A percentile compares a stretch with the other conserved stretches of the same genome.
These are phyloP conservation scores for Gossypium thurberi DNA, from an alignment of 345 rosid species.

Conservation along the genomic window DNA sequence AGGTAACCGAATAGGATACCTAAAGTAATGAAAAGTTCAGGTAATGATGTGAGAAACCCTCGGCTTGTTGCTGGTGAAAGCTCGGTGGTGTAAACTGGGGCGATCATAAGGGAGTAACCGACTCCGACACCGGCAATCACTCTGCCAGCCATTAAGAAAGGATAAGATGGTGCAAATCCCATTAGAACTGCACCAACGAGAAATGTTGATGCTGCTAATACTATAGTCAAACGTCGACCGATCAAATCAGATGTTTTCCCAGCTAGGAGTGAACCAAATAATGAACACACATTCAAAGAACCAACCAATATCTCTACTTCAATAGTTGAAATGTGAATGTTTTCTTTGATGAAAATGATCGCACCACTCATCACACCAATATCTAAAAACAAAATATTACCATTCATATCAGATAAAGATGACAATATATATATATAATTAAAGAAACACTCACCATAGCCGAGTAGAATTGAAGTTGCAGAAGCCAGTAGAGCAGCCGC, in stretches of 20 bases:
- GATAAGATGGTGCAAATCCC: constrained; percentile 16
- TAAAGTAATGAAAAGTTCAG: constrained; percentile 43
- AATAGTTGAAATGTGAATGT: neutral
- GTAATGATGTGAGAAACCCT: constrained; percentile 50
- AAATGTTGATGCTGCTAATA: neutral
- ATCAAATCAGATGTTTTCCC: neutral
- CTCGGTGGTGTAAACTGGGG: constrained; percentile 45
- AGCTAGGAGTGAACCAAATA: neutral
- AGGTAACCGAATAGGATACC: constrained; percentile 48
- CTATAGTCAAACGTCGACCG: neutral
- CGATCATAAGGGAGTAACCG: constrained; percentile 56
- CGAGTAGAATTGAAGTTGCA: neutral
- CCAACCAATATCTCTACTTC: neutral
- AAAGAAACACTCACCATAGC: neutral
- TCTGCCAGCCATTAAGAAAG: constrained; percentile 43
- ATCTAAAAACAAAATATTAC: neutral
- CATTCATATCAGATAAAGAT: too few relatives aligned
- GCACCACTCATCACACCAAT: constrained; percentile 1
- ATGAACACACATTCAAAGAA: neutral
- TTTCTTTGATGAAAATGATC: neutral
- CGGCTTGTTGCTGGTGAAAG: constrained; percentile 38
- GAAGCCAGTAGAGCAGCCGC: neutral
- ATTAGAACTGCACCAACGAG: neutral
- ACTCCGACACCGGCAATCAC: constrained; percentile 49
- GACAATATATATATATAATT: too few relatives aligned